Evolutionary conservation across 768 basidiomycete genomes (phyloP).

Genomic region (Obba rivulosa): DNA sequence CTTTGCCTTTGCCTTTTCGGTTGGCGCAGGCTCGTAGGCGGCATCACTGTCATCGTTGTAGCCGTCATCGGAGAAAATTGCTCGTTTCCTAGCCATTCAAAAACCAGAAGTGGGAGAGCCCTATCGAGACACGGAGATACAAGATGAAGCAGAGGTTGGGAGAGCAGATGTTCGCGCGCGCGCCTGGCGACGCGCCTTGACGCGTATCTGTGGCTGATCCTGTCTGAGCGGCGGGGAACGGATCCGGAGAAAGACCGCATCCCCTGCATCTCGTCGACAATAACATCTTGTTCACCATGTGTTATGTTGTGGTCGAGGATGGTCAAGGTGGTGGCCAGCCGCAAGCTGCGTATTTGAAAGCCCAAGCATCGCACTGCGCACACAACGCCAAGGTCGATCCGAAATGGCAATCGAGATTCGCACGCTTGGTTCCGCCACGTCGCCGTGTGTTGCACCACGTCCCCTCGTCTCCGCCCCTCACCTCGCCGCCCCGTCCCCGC

Average conservation of each 20-base stretch:
- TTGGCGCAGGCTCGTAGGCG: slow-evolving; percentile 14
- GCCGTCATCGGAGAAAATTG: slow-evolving; percentile 7
- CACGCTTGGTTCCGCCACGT: slow-evolving; percentile 25
- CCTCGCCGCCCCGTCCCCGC: slow-evolving; percentile 5
- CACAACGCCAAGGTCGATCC: neutral
- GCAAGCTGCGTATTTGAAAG: too few relatives aligned
- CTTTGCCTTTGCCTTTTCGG: slow-evolving; percentile 9
- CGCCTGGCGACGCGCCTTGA: neutral
- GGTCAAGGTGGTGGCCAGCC: too few relatives aligned
- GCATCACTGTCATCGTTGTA: slow-evolving; percentile 17
- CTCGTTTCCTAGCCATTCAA: slow-evolving; percentile 25
- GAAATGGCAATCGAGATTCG: slow-evolving; percentile 18
- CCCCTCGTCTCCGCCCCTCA: slow-evolving; percentile 1
- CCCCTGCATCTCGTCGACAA: too few relatives aligned
- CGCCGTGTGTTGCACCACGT: slow-evolving; percentile 14
- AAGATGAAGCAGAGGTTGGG: neutral
- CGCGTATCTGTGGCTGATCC: slow-evolving; percentile 1
- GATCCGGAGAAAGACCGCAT: too few relatives aligned
- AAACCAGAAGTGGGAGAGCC: neutral
- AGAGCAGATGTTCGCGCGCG: neutral
- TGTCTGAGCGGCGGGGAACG: too few relatives aligned
- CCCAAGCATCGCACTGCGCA: too few relatives aligned
- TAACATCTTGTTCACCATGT: too few relatives aligned
- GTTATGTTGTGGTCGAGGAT: too few relatives aligned
- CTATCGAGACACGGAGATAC: neutral